Evolutionary conservation across 805 yeast genomes (phyloP).

Genomic region (Candida boidinii): DNA sequence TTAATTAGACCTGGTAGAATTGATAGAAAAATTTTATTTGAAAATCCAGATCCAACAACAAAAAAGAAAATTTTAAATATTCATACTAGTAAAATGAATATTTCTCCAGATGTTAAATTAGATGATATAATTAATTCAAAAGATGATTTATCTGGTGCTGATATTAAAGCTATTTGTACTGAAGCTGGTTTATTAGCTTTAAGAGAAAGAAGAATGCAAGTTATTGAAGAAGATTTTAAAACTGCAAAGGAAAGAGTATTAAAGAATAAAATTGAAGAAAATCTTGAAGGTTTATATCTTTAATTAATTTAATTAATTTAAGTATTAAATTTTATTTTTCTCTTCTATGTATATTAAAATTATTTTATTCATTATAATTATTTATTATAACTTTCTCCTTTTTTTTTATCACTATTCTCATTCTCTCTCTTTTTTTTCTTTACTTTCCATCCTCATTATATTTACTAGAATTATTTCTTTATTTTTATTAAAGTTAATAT

Average conservation of each 20-base stretch:
- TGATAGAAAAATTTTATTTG: conserved; percentile 91
- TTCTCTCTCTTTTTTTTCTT: too few species aligned
- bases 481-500: too few species aligned
- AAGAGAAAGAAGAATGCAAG: conserved; percentile 97
- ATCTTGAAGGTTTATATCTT: conserved; percentile 86
- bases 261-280: conserved; percentile 95
- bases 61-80: conserved; percentile 88
- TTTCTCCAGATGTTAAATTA: conserved; percentile 78
- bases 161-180: conserved; percentile 94
- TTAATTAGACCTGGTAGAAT: conserved; percentile 95
- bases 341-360: too few species aligned
- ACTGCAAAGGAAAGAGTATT: conserved; percentile 90
- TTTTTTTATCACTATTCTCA: too few species aligned
- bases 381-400: too few species aligned
- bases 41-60: conserved; percentile 89
- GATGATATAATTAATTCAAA: conserved; percentile 84
- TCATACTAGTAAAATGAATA: conserved; percentile 89
- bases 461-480: too few species aligned
- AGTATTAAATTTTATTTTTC: too few species aligned
- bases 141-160: conserved; percentile 96
- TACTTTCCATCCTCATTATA: too few species aligned
- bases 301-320: too few species aligned
- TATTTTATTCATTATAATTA: too few species aligned
- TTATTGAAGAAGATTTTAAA: conserved; percentile 86
- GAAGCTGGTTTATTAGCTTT: conserved; percentile 95